A percentile compares a stretch with the other conserved stretches of the same genome.
Evolutionary conservation across 352 stramenopile species (phyloP).

Genomic region (Halophytophthora polymorphica): DNA sequence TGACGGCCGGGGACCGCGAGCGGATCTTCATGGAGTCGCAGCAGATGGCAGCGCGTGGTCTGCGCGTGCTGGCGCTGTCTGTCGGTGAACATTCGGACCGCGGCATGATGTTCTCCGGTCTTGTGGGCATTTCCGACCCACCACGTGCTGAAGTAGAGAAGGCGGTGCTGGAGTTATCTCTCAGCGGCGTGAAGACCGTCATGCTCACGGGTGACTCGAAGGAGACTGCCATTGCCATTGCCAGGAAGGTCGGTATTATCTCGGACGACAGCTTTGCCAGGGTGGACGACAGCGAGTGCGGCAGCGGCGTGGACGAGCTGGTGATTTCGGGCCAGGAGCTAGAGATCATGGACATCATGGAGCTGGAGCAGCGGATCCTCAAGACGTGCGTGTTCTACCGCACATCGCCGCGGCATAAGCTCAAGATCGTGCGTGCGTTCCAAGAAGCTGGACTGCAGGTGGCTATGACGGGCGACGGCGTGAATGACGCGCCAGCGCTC

Average conservation of each 20-base stretch:
- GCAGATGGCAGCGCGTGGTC: conserved; percentile 66
- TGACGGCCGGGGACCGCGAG: conserved; percentile 60
- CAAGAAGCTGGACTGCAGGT: conserved; percentile 86
- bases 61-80: conserved; percentile 90
- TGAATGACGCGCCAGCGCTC: conserved; percentile 97
- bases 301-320: conserved; percentile 34
- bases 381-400: conserved; percentile 95
- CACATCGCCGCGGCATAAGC: conserved; percentile 93
- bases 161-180: conserved; percentile 49
- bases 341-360: conserved; percentile 87
- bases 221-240: conserved; percentile 95
- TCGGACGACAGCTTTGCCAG: conserved; percentile 30
- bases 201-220: conserved; percentile 96
- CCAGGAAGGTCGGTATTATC: conserved; percentile 92
- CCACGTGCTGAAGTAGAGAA: conserved; percentile 65
- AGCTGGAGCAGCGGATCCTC: conserved; percentile 79
- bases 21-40: conserved; percentile 58
- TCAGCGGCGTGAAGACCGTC: conserved; percentile 68
- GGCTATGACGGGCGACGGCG: conserved; percentile 99
- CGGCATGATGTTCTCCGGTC: conserved; percentile 89
- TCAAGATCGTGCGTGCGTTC: conserved; percentile 93
- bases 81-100: conserved; percentile 81
- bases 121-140: conserved; percentile 91
- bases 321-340: conserved; percentile 87
- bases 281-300: conserved; percentile 30